phyloP scores from a whole-genome alignment of 2,329 filamentous ascomycete species.

The Nakataea oryzae region DNA sequence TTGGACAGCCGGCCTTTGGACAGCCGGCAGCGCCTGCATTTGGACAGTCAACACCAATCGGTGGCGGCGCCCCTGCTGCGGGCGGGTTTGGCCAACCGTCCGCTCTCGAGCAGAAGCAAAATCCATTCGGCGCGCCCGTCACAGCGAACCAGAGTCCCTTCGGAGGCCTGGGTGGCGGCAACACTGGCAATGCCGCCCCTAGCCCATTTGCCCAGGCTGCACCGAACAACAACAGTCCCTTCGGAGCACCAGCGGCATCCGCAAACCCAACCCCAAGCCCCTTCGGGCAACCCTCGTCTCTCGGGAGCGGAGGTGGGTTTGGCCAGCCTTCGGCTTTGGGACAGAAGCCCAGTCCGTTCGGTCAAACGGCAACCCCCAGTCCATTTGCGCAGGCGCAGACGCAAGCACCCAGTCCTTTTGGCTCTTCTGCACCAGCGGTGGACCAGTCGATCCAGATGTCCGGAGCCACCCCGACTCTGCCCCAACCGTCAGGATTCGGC shows the following conservation, averaged over 20 bases:
- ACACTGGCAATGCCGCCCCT: not conserved
- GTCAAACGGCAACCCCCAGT: conserved; percentile 12
- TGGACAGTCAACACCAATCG: conserved; percentile 15
- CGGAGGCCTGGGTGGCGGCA: too few species aligned
- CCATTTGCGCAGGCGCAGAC: conserved; percentile 16
- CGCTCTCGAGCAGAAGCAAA: conserved; percentile 1
- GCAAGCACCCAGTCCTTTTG: not conserved
- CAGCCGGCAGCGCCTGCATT: conserved; percentile 21
- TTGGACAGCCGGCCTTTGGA: conserved; percentile 23
- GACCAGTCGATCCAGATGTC: conserved; percentile 19
- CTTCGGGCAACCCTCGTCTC: not conserved
- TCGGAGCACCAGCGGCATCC: conserved; percentile 3
- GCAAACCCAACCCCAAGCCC: not conserved
- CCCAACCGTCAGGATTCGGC: conserved; percentile 17
- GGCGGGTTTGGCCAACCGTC: conserved; percentile 1
- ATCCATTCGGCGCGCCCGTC: not conserved
- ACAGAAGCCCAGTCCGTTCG: conserved; percentile 20
- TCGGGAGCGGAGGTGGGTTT: conserved; percentile 12
- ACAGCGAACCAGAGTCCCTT: not conserved
- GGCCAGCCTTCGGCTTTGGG: conserved; percentile 18
- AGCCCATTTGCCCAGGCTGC: conserved; percentile 13
- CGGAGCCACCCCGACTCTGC: conserved; percentile 10
- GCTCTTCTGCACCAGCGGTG: conserved; percentile 11
- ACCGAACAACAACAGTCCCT: conserved; percentile 5
- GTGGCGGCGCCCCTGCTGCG: not conserved